Base-by-base conservation (phyloP, 257 asterid genomes). In the Lycium barbarum region DNA sequence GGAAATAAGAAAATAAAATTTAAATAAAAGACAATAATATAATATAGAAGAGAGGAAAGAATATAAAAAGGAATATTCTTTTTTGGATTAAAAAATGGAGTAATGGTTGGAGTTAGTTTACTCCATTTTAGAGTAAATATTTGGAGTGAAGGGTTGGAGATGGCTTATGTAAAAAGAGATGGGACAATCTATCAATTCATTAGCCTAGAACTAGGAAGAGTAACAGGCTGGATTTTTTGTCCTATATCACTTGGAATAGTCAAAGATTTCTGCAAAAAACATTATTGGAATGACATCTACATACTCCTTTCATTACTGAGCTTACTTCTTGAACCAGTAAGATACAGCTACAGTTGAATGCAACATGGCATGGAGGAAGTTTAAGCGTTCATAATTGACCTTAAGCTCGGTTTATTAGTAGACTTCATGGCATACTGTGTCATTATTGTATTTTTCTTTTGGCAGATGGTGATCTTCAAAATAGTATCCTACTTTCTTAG, bases 181-280 rank as follows among this genome's bases (percentile, higher is more conserved):
- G 3, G 6, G 61, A 3, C 81, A 51, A 18, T 45, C 38, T 14
- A 66, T 33, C 13, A 20, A 49, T 12, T 74, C 36, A 20, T 74
- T 22, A 6, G 43, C 13, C 13, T 74, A 61, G n/a, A 74, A 26
- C 40, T 6, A 49, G 7, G 18, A 74, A 47, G 22, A 74, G 62
- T 33, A 49, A 74, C 61, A 49, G 20, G 45, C 62, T 22, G 81
- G 22, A 51, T 36, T 7, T 11, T 76, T 76, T 14, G 65, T 55
- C 82, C 9, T 76, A 53, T 76, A 76, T 22, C 12, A 74, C 20
- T 15, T 73, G 80, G 38, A 45, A 11, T 72, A 43, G 38, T 72
- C 38, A 5, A 45, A 10, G 58, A 72, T 51, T 22, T 74, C 62
- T 26, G 45, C 40, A 7, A 26, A 26, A 26, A 26, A 26, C 45